A percentile compares a stretch with the other conserved stretches of the same genome.
Evolutionary conservation across 2,329 filamentous ascomycete genomes (phyloP).

Genomic region (Verticillium longisporum): DNA sequence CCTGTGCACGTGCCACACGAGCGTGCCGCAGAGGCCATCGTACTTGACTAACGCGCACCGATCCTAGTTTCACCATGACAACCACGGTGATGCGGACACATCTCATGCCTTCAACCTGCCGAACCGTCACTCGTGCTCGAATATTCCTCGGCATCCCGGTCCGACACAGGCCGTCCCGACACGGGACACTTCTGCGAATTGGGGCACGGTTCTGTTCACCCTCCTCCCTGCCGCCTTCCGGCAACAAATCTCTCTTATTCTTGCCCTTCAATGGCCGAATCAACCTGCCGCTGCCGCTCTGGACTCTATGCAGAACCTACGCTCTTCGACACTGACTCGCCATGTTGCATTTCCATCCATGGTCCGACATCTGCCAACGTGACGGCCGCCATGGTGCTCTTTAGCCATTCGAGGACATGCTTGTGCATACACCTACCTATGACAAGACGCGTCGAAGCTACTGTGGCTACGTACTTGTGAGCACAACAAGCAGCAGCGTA

Average conservation of each 20-base stretch:
- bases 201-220: neutral
- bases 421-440: neutral
- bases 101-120: neutral
- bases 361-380: neutral
- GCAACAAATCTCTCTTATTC: neutral
- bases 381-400: neutral
- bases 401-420: neutral
- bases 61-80: conserved; percentile 3
- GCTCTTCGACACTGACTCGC: neutral
- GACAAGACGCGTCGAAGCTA: neutral
- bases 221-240: neutral
- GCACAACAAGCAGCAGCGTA: neutral
- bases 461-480: neutral
- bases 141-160: conserved; percentile 3
- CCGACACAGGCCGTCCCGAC: neutral
- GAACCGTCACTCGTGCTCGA: neutral
- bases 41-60: neutral
- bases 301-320: neutral
- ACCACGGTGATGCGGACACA: neutral
- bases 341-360: neutral
- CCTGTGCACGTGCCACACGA: neutral
- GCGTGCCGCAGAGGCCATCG: neutral
- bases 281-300: neutral
- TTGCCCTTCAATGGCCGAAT: neutral
- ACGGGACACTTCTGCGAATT: neutral